phyloP scores from a whole-genome alignment of 495 filamentous ascomycete species.

The Penicillium dipodomyicola region DNA sequence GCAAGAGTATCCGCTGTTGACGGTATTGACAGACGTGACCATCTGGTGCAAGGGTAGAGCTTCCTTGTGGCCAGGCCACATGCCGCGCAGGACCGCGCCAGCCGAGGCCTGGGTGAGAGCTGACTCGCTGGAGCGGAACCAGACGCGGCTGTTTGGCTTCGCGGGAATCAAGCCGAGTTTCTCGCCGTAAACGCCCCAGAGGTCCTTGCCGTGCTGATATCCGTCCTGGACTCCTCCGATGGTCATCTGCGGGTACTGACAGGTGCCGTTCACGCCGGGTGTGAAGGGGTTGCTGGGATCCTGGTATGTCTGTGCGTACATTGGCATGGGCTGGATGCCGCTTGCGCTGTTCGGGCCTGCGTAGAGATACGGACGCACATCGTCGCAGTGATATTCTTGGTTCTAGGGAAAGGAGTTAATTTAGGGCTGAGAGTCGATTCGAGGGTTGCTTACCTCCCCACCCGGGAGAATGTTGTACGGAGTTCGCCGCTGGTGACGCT shows the following conservation, averaged over 20 bases:
- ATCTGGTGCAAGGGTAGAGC: constrained; percentile 43
- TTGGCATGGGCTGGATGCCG: constrained; percentile 29
- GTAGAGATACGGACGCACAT: constrained; percentile 41
- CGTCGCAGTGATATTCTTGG: constrained; percentile 42
- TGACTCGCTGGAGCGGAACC: constrained; percentile 43
- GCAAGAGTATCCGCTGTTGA: constrained; percentile 41
- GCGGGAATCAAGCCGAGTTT: constrained; percentile 35
- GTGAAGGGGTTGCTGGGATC: constrained; percentile 41
- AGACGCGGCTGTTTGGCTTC: constrained; percentile 29
- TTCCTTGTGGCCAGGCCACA: constrained; percentile 37
- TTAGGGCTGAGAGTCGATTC: background rate
- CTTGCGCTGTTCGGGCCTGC: constrained; percentile 25
- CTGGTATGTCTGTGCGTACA: constrained; percentile 43
- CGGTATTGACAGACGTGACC: constrained; percentile 37
- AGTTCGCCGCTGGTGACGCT: constrained; percentile 43
- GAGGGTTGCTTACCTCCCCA: constrained; percentile 32
- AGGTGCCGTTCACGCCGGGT: constrained; percentile 37
- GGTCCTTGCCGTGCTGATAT: constrained; percentile 43
- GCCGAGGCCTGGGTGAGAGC: constrained; percentile 40
- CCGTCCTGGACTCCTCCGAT: constrained; percentile 44
- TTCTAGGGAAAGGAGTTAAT: constrained; percentile 28
- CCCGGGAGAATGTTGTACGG: constrained; percentile 46
- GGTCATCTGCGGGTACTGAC: constrained; percentile 47
- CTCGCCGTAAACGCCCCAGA: constrained; percentile 38
- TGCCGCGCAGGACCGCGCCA: constrained; percentile 40